Evolutionary conservation across 768 basidiomycete species (phyloP).

Genomic region (Podaxis sp.): DNA sequence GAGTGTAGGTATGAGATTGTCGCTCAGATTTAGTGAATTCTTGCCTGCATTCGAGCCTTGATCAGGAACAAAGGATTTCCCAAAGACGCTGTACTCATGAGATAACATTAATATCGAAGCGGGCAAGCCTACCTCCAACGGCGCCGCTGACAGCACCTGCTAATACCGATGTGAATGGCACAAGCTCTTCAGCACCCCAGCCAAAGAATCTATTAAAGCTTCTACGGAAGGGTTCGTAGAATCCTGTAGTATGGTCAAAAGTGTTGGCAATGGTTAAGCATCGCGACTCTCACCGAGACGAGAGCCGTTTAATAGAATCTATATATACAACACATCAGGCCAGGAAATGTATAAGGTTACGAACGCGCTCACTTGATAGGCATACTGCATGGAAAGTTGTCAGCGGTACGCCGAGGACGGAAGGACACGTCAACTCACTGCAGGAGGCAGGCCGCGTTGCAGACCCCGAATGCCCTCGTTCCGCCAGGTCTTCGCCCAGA

Average conservation of each 20-base stretch:
- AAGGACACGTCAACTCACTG: conserved; percentile 50
- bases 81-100: conserved; percentile 48
- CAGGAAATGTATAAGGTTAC: no score
- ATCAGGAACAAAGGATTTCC: conserved; percentile 93
- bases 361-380: conserved; percentile 66
- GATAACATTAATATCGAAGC: conserved; percentile 4
- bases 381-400: conserved; percentile 53
- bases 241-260: conserved; percentile 48
- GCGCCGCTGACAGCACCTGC: conserved; percentile 91
- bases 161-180: conserved; percentile 72
- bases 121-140: conserved; percentile 68
- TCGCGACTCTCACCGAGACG: conserved; percentile 59
- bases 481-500: conserved; percentile 80
- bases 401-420: not conserved
- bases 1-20: conserved; percentile 1
- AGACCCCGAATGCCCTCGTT: conserved; percentile 91
- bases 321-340: not conserved
- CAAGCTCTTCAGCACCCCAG: conserved; percentile 56
- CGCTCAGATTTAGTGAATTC: conserved; percentile 11
- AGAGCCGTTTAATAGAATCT: conserved; percentile 93
- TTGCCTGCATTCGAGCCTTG: conserved; percentile 96
- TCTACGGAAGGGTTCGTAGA: conserved; percentile 90
- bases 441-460: conserved; percentile 88
- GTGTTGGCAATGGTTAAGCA: not conserved
- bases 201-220: conserved; percentile 70